Conservation (phyloP, 441 rosid species). For the Melastoma candidum region DNA sequence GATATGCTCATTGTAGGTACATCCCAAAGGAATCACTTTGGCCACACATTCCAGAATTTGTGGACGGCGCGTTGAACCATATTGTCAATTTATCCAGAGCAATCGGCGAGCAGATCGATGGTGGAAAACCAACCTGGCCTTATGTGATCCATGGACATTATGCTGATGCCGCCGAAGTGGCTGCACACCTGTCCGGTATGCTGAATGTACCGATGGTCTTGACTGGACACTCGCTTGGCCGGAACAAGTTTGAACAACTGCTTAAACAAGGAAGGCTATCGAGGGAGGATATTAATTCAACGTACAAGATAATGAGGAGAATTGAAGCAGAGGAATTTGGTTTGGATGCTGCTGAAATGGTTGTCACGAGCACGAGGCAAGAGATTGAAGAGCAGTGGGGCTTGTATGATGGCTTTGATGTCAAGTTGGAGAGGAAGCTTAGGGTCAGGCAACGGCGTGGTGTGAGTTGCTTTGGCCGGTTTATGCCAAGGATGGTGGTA, state of each 20-base stretch:
- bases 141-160: conserved; percentile 69
- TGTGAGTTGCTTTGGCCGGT: conserved; percentile 58
- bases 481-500: conserved; percentile 75
- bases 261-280: conserved; percentile 65
- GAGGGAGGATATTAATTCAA: conserved; percentile 47
- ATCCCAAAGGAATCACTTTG: conserved; percentile 68
- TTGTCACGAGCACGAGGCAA: conserved; percentile 69
- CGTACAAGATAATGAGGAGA: conserved; percentile 61
- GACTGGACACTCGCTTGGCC: conserved; percentile 64
- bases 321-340: conserved; percentile 58
- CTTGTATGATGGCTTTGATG: conserved; percentile 65
- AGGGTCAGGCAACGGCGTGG: conserved; percentile 53
- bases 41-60: conserved; percentile 60
- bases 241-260: conserved; percentile 68
- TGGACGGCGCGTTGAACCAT: conserved; percentile 57
- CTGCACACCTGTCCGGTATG: conserved; percentile 53
- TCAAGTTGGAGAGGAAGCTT: conserved; percentile 59
- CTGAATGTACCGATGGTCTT: conserved; percentile 70
- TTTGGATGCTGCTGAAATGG: conserved; percentile 61
- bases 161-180: conserved; percentile 63
- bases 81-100: conserved; percentile 51
- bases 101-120: conserved; percentile 47
- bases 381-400: conserved; percentile 81
- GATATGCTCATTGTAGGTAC: conserved; percentile 26
- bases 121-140: conserved; percentile 61